Conservation (phyloP, 148 eudicot genomes). For the Fallopia convolvulus region DNA sequence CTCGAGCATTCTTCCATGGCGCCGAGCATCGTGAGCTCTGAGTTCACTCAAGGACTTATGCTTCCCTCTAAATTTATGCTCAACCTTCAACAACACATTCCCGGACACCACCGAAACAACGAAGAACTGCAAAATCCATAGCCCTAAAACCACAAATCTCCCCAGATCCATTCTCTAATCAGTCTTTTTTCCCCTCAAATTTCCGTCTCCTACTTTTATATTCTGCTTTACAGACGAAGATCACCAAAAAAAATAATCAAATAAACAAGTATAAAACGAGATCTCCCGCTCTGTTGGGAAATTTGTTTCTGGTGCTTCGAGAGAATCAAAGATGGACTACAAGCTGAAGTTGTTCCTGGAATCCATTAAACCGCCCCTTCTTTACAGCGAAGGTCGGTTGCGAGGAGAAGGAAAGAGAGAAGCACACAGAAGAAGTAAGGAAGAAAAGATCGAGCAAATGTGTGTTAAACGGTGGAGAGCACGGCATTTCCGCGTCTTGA, state of each 20-base stretch:
- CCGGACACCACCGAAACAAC: not conserved
- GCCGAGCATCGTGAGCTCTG: conserved; percentile 6
- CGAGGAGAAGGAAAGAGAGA: not conserved
- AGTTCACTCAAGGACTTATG: conserved; percentile 3
- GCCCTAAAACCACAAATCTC: conserved; percentile 6
- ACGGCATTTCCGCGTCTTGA: conserved; percentile 2
- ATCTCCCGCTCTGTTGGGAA: not conserved
- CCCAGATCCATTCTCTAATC: conserved; percentile 2
- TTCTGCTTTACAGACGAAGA: not conserved
- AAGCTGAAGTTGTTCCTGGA: not conserved
- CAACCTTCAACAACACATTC: not conserved
- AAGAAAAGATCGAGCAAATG: not conserved
- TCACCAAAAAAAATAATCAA: not conserved
- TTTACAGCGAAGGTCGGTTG: conserved; percentile 9
- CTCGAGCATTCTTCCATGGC: conserved; percentile 9
- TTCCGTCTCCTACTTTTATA: not conserved
- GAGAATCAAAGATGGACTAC: conserved; percentile 5
- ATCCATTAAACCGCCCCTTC: not conserved
- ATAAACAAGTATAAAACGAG: not conserved
- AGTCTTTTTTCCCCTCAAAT: not conserved
- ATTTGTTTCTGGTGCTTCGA: not conserved
- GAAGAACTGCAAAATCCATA: not conserved
- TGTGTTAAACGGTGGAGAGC: not conserved
- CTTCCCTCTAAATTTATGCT: conserved; percentile 10
- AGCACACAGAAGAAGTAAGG: not conserved